phyloP scores from a whole-genome alignment of 164 flowering plant genomes.

The Nymphaea thermarum region DNA sequence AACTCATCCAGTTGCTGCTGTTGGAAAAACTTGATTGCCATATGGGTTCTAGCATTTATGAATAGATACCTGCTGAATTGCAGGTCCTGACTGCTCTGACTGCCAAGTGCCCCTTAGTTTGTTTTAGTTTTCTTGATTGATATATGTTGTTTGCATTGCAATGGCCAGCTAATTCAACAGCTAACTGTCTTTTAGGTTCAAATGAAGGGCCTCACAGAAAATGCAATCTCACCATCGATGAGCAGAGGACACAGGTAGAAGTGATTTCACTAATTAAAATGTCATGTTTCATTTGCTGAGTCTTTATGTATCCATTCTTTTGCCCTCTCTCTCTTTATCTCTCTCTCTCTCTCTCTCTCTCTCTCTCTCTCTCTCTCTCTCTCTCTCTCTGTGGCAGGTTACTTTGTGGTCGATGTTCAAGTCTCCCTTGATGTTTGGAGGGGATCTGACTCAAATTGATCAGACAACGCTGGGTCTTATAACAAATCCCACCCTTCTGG shows the following conservation, averaged over 20 bases:
- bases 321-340: conserved; percentile 2
- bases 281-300: neutral
- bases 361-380: no score
- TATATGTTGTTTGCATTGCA: neutral
- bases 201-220: conserved; percentile 70
- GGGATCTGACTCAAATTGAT: conserved; percentile 74
- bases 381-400: conserved; percentile 35
- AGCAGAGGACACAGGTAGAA: conserved; percentile 74
- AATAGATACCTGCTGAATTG: no score
- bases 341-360: no score
- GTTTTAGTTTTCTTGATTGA: neutral
- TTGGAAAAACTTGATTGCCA: no score
- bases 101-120: no score
- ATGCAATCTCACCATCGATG: conserved; percentile 40
- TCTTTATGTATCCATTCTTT: neutral
- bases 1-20: no score
- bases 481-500: conserved; percentile 60
- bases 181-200: conserved; percentile 30
- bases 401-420: conserved; percentile 88
- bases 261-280: neutral
- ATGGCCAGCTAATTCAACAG: neutral
- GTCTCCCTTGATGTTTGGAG: conserved; percentile 96
- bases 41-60: no score
- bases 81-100: no score
- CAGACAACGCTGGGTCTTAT: conserved; percentile 40